phyloP scores from a whole-genome alignment of 2,329 filamentous ascomycete species.

The Xylariales sp. region DNA sequence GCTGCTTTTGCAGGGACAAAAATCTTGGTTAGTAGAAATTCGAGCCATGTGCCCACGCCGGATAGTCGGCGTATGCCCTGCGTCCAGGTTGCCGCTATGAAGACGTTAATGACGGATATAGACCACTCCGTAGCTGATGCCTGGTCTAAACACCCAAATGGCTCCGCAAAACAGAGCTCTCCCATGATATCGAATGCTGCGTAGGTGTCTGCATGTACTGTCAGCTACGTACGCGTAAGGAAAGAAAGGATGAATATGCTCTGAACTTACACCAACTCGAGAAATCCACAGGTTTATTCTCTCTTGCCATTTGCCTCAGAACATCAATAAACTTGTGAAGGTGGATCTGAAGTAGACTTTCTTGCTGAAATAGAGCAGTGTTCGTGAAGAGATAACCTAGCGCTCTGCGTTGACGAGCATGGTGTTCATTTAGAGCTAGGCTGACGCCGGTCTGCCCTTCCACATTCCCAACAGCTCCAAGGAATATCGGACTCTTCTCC shows the following conservation, averaged over 20 bases:
- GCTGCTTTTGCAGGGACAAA: conserved; percentile 12
- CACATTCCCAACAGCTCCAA: conserved; percentile 15
- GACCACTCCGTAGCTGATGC: conserved; percentile 16
- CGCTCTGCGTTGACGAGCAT: conserved; percentile 20
- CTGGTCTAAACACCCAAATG: conserved; percentile 19
- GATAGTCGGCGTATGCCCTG: conserved; percentile 20
- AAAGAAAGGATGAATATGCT: no score
- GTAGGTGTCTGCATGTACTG: conserved; percentile 9
- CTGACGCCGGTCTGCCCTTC: conserved; percentile 13
- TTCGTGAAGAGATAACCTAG: conserved; percentile 20
- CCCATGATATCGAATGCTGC: conserved; percentile 19
- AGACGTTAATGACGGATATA: conserved; percentile 16
- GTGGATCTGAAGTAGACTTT: conserved; percentile 16
- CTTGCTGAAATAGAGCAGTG: conserved; percentile 16
- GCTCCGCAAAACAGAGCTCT: conserved; percentile 17
- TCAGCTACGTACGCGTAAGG: not conserved
- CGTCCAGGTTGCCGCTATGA: conserved; percentile 16
- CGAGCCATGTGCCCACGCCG: conserved; percentile 18
- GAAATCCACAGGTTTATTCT: conserved; percentile 13
- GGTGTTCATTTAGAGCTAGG: conserved; percentile 13
- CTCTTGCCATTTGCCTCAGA: conserved; percentile 8
- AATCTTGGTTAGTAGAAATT: conserved; percentile 11
- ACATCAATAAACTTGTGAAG: conserved; percentile 16
- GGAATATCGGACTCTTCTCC: conserved; percentile 21
- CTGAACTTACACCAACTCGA: conserved; percentile 17